Base-by-base conservation (phyloP, 106 monocot species). In the Agapanthus africanus region DNA sequence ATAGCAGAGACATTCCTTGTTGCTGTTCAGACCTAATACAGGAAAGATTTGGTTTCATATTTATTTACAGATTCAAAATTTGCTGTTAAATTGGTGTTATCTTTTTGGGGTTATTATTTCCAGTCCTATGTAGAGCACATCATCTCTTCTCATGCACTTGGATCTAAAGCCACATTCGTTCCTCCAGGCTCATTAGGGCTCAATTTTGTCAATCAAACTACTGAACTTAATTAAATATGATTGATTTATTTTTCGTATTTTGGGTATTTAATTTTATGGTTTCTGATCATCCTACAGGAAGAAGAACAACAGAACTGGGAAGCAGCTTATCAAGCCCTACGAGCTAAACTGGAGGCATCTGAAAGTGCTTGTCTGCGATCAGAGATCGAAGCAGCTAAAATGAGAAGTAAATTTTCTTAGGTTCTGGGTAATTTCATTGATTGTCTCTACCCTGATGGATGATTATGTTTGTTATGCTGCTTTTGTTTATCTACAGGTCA, bases 321-420 rank as follows among this genome's bases (percentile, higher is more conserved):
- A 61, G 76, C 78, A 57, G 49, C 63, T 49, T 77, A 40, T 46
- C 83, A 85, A 65, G 34, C 84, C 27, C 75, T 97, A 3, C 79
- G 79, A 67, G 54, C 65, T 54, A 97, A 91, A 73, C 65, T 97
- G 54, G 92, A 97, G 73, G 80, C 85, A 79, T 97, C 91, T 60
- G 97, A 97, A 77, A 79, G 74, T 76, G 78, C 82, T 31, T 59
- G 74, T 51, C 64, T 92, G 13, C 72, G 71, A 32, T 76, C 84
- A 76, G 92, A 92, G 68, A 83, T 90, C 65, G 92, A 97, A 83
- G 76, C 78, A 81, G 86, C 91, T 57, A 92, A 92, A 90, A 57
- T 79, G 52, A 97, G 76, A 90, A 89, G 97, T 97, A 87, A 31
- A 30, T 69, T 63, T 80, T 31, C 1, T 70, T 38, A 47, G 14